These are phyloP conservation scores for Pythium utonaiense DNA, from an alignment of 352 stramenopile genomes.

Conservation along the genomic window DNA sequence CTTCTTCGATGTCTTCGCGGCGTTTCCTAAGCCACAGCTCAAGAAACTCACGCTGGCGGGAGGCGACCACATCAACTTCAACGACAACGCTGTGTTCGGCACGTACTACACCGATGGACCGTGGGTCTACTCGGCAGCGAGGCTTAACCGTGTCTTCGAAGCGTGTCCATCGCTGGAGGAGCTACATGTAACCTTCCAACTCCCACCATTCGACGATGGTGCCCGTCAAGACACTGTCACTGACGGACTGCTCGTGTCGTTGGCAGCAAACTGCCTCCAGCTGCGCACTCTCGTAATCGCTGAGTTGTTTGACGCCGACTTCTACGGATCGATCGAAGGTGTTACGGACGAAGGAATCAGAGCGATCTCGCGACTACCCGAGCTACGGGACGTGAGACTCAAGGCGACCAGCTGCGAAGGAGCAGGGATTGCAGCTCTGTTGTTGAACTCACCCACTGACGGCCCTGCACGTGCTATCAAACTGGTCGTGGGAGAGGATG, in stretches of 20 bases:
- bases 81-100: slow-evolving; percentile 17
- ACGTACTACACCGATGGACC: slow-evolving; percentile 22
- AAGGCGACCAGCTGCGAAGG: slow-evolving; percentile 17
- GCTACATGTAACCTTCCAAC: slow-evolving; percentile 18
- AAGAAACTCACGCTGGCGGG: slow-evolving; percentile 20
- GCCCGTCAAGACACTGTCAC: slow-evolving; percentile 15
- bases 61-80: slow-evolving; percentile 24
- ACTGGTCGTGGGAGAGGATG: slow-evolving; percentile 11
- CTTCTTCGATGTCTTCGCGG: slow-evolving; percentile 54
- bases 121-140: slow-evolving; percentile 10
- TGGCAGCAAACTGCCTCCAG: slow-evolving; percentile 10
- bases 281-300: slow-evolving; percentile 15
- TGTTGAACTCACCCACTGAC: not conserved
- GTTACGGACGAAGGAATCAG: slow-evolving; percentile 14
- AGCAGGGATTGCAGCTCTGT: not conserved
- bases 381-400: slow-evolving; percentile 5
- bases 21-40: slow-evolving; percentile 20
- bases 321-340: slow-evolving; percentile 20
- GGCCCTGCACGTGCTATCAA: slow-evolving; percentile 5
- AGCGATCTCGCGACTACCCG: slow-evolving; percentile 5
- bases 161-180: slow-evolving; percentile 18
- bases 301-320: slow-evolving; percentile 16
- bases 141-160: slow-evolving; percentile 10
- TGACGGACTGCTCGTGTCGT: slow-evolving; percentile 6
- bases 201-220: slow-evolving; percentile 16